phyloP scores from a whole-genome alignment of 495 filamentous ascomycete species.

The Thozetella sp. region DNA sequence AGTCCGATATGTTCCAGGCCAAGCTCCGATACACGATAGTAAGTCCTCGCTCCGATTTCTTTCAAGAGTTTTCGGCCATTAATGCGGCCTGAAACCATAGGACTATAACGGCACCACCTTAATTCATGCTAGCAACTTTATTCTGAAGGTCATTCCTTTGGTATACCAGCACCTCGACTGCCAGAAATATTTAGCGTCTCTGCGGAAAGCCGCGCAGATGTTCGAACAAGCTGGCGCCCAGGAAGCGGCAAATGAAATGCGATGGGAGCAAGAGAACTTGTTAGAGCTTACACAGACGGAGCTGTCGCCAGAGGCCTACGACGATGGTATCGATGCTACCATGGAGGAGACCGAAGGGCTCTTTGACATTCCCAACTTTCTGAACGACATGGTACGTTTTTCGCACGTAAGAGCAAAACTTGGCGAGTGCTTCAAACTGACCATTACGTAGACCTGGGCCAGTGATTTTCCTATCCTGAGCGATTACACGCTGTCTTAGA shows the following conservation, averaged over 20 bases:
- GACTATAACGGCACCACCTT: background rate
- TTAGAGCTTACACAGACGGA: background rate
- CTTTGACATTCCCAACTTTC: background rate
- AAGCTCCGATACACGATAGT: background rate
- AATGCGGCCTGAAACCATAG: background rate
- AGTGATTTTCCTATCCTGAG: background rate
- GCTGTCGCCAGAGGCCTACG: background rate
- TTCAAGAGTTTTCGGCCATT: background rate
- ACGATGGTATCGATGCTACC: background rate
- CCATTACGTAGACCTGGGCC: background rate
- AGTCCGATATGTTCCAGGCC: background rate
- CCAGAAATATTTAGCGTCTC: background rate
- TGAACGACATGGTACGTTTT: background rate
- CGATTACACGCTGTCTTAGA: background rate
- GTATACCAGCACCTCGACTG: background rate
- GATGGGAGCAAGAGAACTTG: background rate
- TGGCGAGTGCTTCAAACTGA: background rate
- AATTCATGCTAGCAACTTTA: background rate
- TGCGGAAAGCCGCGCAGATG: background rate
- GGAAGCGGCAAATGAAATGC: background rate
- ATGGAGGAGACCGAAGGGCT: background rate
- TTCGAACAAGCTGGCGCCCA: background rate
- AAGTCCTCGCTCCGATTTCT: background rate
- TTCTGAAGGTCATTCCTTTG: background rate
- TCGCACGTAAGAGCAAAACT: background rate